phyloP scores from a whole-genome alignment of 2,329 filamentous ascomycete species.

The Aspergillus hortae region DNA sequence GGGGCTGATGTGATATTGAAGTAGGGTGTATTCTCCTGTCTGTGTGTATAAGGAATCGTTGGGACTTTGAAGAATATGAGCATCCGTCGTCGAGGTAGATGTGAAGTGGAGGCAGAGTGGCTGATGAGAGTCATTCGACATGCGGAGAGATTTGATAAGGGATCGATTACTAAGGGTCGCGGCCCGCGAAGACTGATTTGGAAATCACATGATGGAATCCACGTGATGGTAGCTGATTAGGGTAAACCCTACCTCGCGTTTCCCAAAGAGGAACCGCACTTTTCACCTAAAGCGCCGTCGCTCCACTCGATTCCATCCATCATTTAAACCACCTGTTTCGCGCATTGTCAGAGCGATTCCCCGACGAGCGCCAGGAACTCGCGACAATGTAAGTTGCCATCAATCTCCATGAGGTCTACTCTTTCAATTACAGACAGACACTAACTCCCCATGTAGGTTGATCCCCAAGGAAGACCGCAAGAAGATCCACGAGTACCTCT shows the following conservation, averaged over 20 bases:
- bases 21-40: not conserved
- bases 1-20: not conserved
- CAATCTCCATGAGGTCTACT: not conserved
- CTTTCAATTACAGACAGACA: conserved; percentile 7
- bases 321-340: conserved; percentile 36
- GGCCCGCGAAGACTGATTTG: not conserved
- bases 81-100: not conserved
- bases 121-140: conserved; percentile 6
- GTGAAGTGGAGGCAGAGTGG: conserved; percentile 1
- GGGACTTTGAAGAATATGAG: not conserved
- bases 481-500: conserved; percentile 99
- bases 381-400: conserved; percentile 46
- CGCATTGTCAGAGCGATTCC: conserved; percentile 52
- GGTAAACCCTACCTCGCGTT: conserved; percentile 27
- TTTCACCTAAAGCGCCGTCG: conserved; percentile 26
- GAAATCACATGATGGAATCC: conserved; percentile 10
- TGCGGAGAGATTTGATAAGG: conserved; percentile 17
- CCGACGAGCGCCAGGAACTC: conserved; percentile 52
- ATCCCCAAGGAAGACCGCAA: conserved; percentile 99
- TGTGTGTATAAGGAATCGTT: not conserved
- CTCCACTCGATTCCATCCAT: conserved; percentile 30
- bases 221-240: conserved; percentile 21
- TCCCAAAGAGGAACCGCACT: conserved; percentile 34
- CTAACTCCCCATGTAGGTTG: conserved; percentile 59
- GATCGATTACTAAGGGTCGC: conserved; percentile 4